These are phyloP conservation scores for Mycena belliarum DNA, from an alignment of 768 basidiomycete species.

Conservation along the genomic window DNA sequence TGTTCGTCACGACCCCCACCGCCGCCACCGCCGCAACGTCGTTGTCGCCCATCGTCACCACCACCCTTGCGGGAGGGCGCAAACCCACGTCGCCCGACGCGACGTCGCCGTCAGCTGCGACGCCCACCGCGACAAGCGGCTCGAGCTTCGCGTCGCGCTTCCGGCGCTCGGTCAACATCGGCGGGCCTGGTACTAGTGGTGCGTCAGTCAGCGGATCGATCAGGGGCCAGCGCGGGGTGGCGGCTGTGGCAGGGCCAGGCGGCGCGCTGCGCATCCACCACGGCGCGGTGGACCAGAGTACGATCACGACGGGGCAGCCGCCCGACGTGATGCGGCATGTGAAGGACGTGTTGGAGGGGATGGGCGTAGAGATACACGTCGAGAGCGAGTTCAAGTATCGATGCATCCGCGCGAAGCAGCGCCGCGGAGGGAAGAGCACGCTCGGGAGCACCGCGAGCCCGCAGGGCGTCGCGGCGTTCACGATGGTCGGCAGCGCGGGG, in stretches of 20 bases:
- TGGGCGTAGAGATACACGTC: conserved; percentile 87
- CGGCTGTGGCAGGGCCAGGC: conserved; percentile 29
- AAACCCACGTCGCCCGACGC: conserved; percentile 7
- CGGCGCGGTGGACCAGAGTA: conserved; percentile 89
- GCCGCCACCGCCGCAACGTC: conserved; percentile 8
- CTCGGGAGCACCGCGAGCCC: conserved; percentile 35
- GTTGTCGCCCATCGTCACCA: conserved; percentile 25
- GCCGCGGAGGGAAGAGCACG: conserved; percentile 52
- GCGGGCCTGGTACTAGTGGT: conserved; percentile 20
- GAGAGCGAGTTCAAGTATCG: conserved; percentile 92
- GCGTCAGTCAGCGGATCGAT: conserved; percentile 15
- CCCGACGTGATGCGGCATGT: conserved; percentile 89
- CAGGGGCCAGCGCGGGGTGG: conserved; percentile 31
- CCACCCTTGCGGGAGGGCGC: conserved; percentile 31
- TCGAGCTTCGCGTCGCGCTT: conserved; percentile 49
- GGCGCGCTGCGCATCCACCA: conserved; percentile 80
- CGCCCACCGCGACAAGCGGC: conserved; percentile 41
- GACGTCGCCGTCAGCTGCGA: conserved; percentile 43
- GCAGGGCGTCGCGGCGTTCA: conserved; percentile 67
- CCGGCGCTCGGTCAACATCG: conserved; percentile 51
- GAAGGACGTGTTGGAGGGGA: conserved; percentile 72
- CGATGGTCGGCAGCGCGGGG: conserved; percentile 78
- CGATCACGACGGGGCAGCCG: conserved; percentile 81
- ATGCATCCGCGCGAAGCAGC: conserved; percentile 72
- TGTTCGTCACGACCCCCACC: conserved; percentile 42